These are phyloP conservation scores for Phytophthora tentaculata DNA, from an alignment of 352 stramenopile genomes.

Conservation along the genomic window DNA sequence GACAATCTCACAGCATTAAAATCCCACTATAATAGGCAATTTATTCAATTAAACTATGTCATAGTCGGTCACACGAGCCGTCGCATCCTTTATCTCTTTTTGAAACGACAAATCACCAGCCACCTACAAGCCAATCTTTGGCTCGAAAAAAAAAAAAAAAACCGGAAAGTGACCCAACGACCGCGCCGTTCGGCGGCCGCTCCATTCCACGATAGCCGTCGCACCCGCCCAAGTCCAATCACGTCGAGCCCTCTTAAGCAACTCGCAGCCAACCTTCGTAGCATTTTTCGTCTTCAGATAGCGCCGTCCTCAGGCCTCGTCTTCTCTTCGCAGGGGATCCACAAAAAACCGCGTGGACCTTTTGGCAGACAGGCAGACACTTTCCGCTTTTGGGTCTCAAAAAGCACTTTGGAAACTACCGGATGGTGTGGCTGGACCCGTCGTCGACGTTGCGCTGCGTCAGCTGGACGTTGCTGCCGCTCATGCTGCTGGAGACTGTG, in stretches of 20 bases:
- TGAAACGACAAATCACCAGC: conserved; percentile 23
- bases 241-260: not conserved
- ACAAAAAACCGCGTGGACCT: conserved; percentile 17
- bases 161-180: conserved; percentile 10
- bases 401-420: not conserved
- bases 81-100: conserved; percentile 13
- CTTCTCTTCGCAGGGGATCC: conserved; percentile 21
- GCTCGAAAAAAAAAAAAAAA: conserved; percentile 23
- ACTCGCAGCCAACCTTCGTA: not conserved
- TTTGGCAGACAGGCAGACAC: conserved; percentile 19
- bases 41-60: conserved; percentile 2
- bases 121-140: conserved; percentile 26
- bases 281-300: conserved; percentile 8
- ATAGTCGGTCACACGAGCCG: conserved; percentile 13
- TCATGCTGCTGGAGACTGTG: conserved; percentile 52
- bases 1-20: not conserved
- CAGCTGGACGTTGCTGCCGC: conserved; percentile 54
- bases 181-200: not conserved
- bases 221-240: not conserved
- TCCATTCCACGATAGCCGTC: conserved; percentile 28
- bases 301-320: not conserved
- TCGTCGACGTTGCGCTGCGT: conserved; percentile 39
- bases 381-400: conserved; percentile 7
- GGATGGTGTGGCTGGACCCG: conserved; percentile 51
- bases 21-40: too few relatives aligned